phyloP scores from a whole-genome alignment of 2,329 filamentous ascomycete species.

The Exophiala bonariae region DNA sequence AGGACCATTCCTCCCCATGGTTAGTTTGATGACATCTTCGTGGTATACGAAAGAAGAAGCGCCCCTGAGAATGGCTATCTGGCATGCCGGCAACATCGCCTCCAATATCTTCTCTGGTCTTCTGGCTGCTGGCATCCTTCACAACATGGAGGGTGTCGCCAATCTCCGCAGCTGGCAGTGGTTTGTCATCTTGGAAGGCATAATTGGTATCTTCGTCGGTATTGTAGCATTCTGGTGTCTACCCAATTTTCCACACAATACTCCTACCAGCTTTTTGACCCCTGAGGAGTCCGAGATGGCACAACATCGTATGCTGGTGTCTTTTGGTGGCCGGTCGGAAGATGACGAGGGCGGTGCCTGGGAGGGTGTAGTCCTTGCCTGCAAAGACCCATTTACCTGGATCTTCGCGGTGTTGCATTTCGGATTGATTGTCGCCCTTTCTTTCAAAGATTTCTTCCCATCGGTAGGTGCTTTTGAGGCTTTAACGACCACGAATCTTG shows the following conservation, averaged over 20 bases:
- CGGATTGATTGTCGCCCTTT: slow-evolving; percentile 59
- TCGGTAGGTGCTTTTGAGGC: neutral
- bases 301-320: slow-evolving; percentile 57
- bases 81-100: slow-evolving; percentile 48
- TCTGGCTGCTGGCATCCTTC: slow-evolving; percentile 46
- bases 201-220: slow-evolving; percentile 47
- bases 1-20: slow-evolving; percentile 40
- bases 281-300: slow-evolving; percentile 48
- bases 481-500: neutral
- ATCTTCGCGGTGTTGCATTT: slow-evolving; percentile 64
- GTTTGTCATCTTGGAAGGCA: slow-evolving; percentile 56
- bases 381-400: slow-evolving; percentile 64
- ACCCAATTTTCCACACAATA: slow-evolving; percentile 57
- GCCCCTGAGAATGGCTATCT: slow-evolving; percentile 45
- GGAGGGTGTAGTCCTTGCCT: slow-evolving; percentile 58
- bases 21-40: slow-evolving; percentile 43
- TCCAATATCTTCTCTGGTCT: slow-evolving; percentile 49
- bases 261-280: slow-evolving; percentile 42
- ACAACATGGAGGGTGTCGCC: slow-evolving; percentile 42
- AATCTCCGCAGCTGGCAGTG: slow-evolving; percentile 46
- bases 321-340: slow-evolving; percentile 57
- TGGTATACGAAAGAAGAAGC: slow-evolving; percentile 50
- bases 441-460: slow-evolving; percentile 60
- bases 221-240: slow-evolving; percentile 38
- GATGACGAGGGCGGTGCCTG: slow-evolving; percentile 54